phyloP scores from a whole-genome alignment of 2,329 filamentous ascomycete genomes.

The Lasiodiplodia citricola region DNA sequence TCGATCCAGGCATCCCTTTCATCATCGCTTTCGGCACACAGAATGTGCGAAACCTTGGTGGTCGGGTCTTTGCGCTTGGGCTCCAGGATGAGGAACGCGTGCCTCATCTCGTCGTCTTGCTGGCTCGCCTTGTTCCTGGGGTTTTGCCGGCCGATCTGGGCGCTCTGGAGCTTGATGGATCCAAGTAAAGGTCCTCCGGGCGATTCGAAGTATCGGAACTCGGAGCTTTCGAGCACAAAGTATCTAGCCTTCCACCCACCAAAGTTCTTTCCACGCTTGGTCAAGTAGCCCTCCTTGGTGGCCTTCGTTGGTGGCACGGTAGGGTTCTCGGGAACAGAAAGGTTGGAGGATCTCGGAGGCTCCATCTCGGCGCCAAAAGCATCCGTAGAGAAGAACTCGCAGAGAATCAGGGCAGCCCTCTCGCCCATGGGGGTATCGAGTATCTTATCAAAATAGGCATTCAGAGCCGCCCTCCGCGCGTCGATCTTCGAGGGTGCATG shows the following conservation, averaged over 20 bases:
- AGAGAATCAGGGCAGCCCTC: slow-evolving; percentile 77
- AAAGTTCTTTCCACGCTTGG: slow-evolving; percentile 97
- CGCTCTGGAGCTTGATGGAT: slow-evolving; percentile 87
- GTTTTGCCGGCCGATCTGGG: slow-evolving; percentile 82
- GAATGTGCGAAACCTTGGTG: slow-evolving; percentile 86
- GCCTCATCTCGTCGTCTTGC: slow-evolving; percentile 88
- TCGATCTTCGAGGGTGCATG: slow-evolving; percentile 95
- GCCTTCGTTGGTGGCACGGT: slow-evolving; percentile 61
- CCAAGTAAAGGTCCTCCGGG: slow-evolving; percentile 89
- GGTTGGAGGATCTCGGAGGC: slow-evolving; percentile 42
- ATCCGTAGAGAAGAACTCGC: slow-evolving; percentile 79
- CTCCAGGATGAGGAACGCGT: slow-evolving; percentile 93
- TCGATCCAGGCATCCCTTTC: slow-evolving; percentile 96
- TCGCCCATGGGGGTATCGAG: slow-evolving; percentile 83
- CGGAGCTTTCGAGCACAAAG: slow-evolving; percentile 71
- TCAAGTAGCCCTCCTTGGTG: slow-evolving; percentile 86
- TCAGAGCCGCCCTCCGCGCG: slow-evolving; percentile 78
- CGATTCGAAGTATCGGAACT: slow-evolving; percentile 88
- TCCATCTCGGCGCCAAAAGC: slow-evolving; percentile 66
- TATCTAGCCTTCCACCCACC: slow-evolving; percentile 94
- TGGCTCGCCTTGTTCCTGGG: slow-evolving; percentile 66
- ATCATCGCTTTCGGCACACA: slow-evolving; percentile 92
- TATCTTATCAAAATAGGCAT: slow-evolving; percentile 83
- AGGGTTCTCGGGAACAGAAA: slow-evolving; percentile 46
- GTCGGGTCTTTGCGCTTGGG: slow-evolving; percentile 95